Percentiles rank a stretch among this genome's conserved stretches.
These are phyloP conservation scores for Echites panduratus DNA, from an alignment of 257 asterid genomes.

Conservation along the genomic window DNA sequence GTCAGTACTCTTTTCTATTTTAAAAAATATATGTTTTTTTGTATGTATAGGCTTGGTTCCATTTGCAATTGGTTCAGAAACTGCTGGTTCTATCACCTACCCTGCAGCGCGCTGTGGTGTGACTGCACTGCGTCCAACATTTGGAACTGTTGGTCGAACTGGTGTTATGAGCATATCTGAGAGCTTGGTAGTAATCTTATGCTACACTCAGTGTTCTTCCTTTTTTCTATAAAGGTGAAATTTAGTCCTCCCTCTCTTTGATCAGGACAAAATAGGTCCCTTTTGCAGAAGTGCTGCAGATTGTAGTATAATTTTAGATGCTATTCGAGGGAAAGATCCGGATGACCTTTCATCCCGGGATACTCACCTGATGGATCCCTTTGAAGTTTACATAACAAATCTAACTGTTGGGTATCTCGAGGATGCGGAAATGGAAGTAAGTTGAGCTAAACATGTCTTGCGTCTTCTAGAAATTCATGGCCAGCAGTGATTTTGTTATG, in stretches of 20 bases:
- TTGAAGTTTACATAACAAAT: conserved; percentile 57
- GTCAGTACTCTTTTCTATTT: neutral
- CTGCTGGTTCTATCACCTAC: conserved; percentile 85
- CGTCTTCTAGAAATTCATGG: neutral
- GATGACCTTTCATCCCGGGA: conserved; percentile 73
- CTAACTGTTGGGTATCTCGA: conserved; percentile 84
- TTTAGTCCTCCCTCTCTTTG: neutral
- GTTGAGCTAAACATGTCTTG: neutral
- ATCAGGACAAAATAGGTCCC: conserved; percentile 89
- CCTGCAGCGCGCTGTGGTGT: conserved; percentile 96
- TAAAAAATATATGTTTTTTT: no score
- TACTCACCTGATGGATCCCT: conserved; percentile 63
- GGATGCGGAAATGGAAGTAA: conserved; percentile 90
- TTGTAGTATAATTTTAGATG: conserved; percentile 66
- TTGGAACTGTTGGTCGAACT: conserved; percentile 81
- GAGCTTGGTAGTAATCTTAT: conserved; percentile 67
- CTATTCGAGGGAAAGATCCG: conserved; percentile 73
- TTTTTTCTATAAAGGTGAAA: conserved; percentile 3
- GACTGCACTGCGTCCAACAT: conserved; percentile 84
- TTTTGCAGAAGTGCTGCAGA: conserved; percentile 84
- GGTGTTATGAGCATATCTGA: conserved; percentile 93
- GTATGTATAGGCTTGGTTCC: conserved; percentile 66
- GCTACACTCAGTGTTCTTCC: neutral
- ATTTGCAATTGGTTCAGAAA: conserved; percentile 92
- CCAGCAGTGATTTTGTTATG: neutral